Conservation (phyloP, 257 asterid species). For the Penstemon davidsonii region DNA sequence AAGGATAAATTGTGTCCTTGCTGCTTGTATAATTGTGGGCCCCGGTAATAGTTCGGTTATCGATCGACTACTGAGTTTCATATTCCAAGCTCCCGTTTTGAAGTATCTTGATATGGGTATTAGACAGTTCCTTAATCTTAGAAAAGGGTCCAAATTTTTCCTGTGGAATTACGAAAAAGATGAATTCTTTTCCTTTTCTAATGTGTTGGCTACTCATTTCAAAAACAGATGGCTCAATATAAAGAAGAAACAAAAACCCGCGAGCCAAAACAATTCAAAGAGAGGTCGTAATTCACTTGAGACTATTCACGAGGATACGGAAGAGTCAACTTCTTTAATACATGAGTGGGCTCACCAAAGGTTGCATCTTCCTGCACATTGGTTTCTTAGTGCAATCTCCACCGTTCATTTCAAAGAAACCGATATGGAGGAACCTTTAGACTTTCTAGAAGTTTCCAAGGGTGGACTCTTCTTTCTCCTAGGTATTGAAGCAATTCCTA, state of each 20-base stretch:
- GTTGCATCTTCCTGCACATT: constrained; percentile 82
- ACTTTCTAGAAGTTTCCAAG: constrained; percentile 55
- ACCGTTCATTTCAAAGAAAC: constrained; percentile 30
- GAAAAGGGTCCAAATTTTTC: constrained; percentile 40
- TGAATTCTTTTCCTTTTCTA: constrained; percentile 55
- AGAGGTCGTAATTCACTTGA: constrained; percentile 47
- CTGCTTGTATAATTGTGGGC: constrained; percentile 57
- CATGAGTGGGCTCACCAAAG: constrained; percentile 87
- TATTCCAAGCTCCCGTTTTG: constrained; percentile 64
- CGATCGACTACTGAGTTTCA: constrained; percentile 54
- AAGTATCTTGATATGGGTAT: constrained; percentile 58
- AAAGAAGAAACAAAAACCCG: constrained; percentile 50
- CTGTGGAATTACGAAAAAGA: constrained; percentile 66
- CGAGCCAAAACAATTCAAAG: constrained; percentile 34
- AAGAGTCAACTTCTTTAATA: constrained; percentile 47
- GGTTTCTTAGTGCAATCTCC: constrained; percentile 92
- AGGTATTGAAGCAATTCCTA: constrained; percentile 66
- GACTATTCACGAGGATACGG: constrained; percentile 69
- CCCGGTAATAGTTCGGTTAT: constrained; percentile 53
- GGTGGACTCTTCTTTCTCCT: constrained; percentile 86
- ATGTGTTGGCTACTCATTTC: constrained; percentile 69
- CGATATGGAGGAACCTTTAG: constrained; percentile 32
- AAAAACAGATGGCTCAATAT: constrained; percentile 69
- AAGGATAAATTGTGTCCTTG: constrained; percentile 54
- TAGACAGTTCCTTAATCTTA: constrained; percentile 41